phyloP scores from a whole-genome alignment of 2,329 filamentous ascomycete genomes.

The Sphaerulina vaccinii region DNA sequence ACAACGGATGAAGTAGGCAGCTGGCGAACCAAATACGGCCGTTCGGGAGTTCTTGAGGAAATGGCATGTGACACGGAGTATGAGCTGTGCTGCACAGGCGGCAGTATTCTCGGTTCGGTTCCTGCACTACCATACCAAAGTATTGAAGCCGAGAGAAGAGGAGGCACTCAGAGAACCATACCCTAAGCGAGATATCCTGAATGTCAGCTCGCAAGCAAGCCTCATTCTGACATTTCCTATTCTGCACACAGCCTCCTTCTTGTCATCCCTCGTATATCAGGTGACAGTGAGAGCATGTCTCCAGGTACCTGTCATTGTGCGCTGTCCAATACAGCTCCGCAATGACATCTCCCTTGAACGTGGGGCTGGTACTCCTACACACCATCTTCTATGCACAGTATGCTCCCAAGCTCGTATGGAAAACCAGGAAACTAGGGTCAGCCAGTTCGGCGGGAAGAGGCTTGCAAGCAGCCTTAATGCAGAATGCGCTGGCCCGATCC shows the following conservation, averaged over 20 bases:
- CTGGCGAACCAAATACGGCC: neutral
- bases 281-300: slow-evolving; percentile 21
- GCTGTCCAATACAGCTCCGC: slow-evolving; percentile 21
- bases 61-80: neutral
- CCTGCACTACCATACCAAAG: neutral
- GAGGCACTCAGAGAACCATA: neutral
- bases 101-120: neutral
- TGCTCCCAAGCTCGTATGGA: slow-evolving; percentile 1
- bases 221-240: neutral
- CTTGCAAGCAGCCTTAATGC: slow-evolving; percentile 23
- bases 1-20: neutral
- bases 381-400: slow-evolving; percentile 13
- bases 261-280: slow-evolving; percentile 8
- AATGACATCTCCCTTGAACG: slow-evolving; percentile 19
- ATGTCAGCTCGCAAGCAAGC: neutral
- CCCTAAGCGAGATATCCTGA: neutral
- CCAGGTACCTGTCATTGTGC: slow-evolving; percentile 19
- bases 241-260: neutral
- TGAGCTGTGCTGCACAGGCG: neutral
- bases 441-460: slow-evolving; percentile 16
- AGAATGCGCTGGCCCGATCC: slow-evolving; percentile 28
- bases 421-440: slow-evolving; percentile 10
- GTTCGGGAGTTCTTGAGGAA: neutral
- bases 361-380: slow-evolving; percentile 14
- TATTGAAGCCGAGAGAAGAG: neutral